Percentiles rank a stretch among this genome's conserved stretches.
These are phyloP conservation scores for Elsinoe perseae DNA, from an alignment of 2,329 filamentous ascomycete genomes.

Conservation along the genomic window DNA sequence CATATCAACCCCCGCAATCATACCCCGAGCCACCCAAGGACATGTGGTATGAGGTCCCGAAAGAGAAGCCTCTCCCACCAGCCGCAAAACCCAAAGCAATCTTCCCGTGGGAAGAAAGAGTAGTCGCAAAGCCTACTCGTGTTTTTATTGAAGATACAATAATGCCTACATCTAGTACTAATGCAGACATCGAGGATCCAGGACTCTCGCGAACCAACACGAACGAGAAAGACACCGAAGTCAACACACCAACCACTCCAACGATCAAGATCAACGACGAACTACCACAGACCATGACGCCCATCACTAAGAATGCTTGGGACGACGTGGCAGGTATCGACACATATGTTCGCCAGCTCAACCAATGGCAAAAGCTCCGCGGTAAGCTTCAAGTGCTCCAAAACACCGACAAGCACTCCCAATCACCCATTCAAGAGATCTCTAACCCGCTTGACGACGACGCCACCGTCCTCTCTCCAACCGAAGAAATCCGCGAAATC, in stretches of 20 bases:
- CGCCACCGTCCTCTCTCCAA: background rate
- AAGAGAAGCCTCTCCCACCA: slow-evolving; percentile 48
- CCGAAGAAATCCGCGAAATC: background rate
- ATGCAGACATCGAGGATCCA: slow-evolving; percentile 30
- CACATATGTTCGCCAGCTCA: slow-evolving; percentile 70
- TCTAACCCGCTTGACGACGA: slow-evolving; percentile 3
- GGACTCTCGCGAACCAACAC: slow-evolving; percentile 19
- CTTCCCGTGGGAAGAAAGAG: slow-evolving; percentile 81
- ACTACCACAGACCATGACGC: slow-evolving; percentile 55
- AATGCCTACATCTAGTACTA: slow-evolving; percentile 19
- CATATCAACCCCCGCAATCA: slow-evolving; percentile 67
- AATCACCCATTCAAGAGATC: background rate
- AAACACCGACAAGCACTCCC: slow-evolving; percentile 4
- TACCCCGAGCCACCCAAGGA: slow-evolving; percentile 79
- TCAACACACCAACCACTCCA: slow-evolving; percentile 33
- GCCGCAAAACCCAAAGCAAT: slow-evolving; percentile 57
- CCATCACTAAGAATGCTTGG: slow-evolving; percentile 75
- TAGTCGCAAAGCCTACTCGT: slow-evolving; percentile 56
- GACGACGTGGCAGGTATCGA: slow-evolving; percentile 85
- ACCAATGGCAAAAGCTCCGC: slow-evolving; percentile 52
- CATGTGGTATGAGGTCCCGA: slow-evolving; percentile 81
- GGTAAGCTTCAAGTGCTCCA: slow-evolving; percentile 29
- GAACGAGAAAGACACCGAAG: slow-evolving; percentile 17
- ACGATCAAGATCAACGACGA: slow-evolving; percentile 42
- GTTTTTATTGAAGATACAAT: slow-evolving; percentile 57